Percentiles rank a stretch among this genome's conserved stretches.
phyloP scores from a whole-genome alignment of 179 eudicot species.

The Silene vulgaris region DNA sequence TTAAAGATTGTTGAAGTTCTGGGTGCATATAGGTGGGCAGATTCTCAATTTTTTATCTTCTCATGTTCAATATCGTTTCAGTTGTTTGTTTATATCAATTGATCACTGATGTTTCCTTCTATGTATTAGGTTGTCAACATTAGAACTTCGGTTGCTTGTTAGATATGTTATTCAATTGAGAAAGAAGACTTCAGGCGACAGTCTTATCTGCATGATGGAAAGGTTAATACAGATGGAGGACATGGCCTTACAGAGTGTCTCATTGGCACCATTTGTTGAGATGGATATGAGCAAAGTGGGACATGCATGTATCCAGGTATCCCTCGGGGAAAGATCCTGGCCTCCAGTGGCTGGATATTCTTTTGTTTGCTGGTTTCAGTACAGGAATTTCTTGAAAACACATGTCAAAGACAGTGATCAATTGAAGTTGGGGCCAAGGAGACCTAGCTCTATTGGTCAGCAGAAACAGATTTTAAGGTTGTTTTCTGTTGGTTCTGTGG shows the following conservation, averaged over 20 bases:
- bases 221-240: constrained; percentile 73
- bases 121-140: constrained; percentile 64
- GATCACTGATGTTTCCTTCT: constrained; percentile 14
- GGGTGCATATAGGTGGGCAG: constrained; percentile 82
- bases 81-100: constrained; percentile 7
- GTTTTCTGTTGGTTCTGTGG: constrained; percentile 92
- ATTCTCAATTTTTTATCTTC: constrained; percentile 8
- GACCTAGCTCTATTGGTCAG: constrained; percentile 38
- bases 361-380: constrained; percentile 99
- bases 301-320: constrained; percentile 91
- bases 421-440: constrained; percentile 45
- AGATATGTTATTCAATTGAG: constrained; percentile 85
- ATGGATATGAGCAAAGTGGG: constrained; percentile 98
- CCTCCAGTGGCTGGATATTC: constrained; percentile 99
- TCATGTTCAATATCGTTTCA: background rate
- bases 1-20: constrained; percentile 86
- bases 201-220: constrained; percentile 91
- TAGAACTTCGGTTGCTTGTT: constrained; percentile 80
- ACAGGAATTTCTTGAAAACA: constrained; percentile 63
- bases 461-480: constrained; percentile 62
- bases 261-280: constrained; percentile 95
- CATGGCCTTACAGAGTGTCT: constrained; percentile 62
- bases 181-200: constrained; percentile 56
- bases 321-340: constrained; percentile 99
- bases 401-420: constrained; percentile 55